Percentiles rank a stretch among this genome's conserved stretches.
phyloP scores from a whole-genome alignment of 2,329 filamentous ascomycete genomes.

The Capronia epimyces region DNA sequence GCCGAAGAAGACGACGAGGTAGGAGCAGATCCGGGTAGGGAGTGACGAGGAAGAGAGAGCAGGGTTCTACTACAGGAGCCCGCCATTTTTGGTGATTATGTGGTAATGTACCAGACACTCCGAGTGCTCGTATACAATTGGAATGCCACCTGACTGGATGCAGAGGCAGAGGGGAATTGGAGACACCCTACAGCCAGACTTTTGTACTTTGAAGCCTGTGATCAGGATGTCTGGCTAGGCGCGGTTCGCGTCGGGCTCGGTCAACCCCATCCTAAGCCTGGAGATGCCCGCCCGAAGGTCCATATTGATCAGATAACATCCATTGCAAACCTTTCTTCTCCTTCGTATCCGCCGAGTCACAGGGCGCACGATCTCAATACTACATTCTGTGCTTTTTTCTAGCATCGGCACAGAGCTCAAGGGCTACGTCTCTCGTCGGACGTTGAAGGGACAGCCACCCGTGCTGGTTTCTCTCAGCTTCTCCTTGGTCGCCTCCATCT shows the following conservation, averaged over 20 bases:
- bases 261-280: background rate
- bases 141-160: background rate
- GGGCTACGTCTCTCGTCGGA: slow-evolving; percentile 5
- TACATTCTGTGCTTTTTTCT: too few species aligned
- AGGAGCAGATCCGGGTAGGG: background rate
- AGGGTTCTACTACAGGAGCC: slow-evolving; percentile 11
- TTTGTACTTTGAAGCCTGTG: background rate
- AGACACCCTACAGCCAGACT: background rate
- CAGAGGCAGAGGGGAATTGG: background rate
- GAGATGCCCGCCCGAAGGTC: slow-evolving; percentile 13
- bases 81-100: slow-evolving; percentile 10
- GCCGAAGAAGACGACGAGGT: slow-evolving; percentile 10
- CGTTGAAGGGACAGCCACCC: slow-evolving; percentile 47
- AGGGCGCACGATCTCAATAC: too few species aligned
- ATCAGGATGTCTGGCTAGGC: slow-evolving; percentile 10
- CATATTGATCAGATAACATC: background rate
- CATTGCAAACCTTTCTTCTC: too few species aligned
- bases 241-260: slow-evolving; percentile 16
- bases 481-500: slow-evolving; percentile 41
- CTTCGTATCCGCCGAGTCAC: too few species aligned
- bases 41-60: slow-evolving; percentile 10
- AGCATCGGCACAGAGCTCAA: background rate
- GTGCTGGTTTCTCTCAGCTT: slow-evolving; percentile 37
- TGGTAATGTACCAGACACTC: background rate
- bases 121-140: background rate